phyloP scores from a whole-genome alignment of 2,329 filamentous ascomycete species.

The Aspergillus fructus region DNA sequence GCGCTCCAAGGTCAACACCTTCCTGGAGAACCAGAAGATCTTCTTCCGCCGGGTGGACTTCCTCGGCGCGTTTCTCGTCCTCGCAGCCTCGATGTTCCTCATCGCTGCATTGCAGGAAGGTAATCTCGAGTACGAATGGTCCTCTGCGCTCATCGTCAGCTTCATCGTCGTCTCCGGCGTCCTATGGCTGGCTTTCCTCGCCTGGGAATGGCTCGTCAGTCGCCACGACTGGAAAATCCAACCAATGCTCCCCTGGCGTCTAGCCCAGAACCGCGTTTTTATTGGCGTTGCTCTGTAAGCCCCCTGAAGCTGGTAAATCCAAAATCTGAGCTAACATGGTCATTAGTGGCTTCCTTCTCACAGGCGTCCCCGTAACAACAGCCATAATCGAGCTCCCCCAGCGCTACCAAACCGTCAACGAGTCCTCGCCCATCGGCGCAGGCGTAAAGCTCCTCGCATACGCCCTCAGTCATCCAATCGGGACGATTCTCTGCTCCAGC shows the following conservation, averaged over 20 bases:
- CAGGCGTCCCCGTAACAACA: constrained; percentile 19
- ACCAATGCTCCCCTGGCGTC: constrained; percentile 19
- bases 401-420: constrained; percentile 24
- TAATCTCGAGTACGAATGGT: constrained; percentile 54
- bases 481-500: constrained; percentile 15
- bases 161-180: constrained; percentile 39
- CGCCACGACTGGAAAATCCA: constrained; percentile 1
- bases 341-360: constrained; percentile 10
- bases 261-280: constrained; percentile 7
- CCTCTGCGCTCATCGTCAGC: constrained; percentile 51
- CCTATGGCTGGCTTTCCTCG: neutral
- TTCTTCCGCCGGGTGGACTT: constrained; percentile 45
- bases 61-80: constrained; percentile 51
- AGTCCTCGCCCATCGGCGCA: constrained; percentile 16
- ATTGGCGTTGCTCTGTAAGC: constrained; percentile 6
- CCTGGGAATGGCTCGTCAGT: constrained; percentile 12
- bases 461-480: constrained; percentile 16
- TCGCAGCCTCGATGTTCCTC: constrained; percentile 53
- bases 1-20: neutral
- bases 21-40: neutral
- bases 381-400: constrained; percentile 23
- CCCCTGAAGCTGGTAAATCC: too few species aligned
- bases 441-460: constrained; percentile 23
- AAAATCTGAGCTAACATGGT: neutral
- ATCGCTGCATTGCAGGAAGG: constrained; percentile 53